phyloP scores from a whole-genome alignment of 139 green algal species.

The Astrephomene gubernaculifera region DNA sequence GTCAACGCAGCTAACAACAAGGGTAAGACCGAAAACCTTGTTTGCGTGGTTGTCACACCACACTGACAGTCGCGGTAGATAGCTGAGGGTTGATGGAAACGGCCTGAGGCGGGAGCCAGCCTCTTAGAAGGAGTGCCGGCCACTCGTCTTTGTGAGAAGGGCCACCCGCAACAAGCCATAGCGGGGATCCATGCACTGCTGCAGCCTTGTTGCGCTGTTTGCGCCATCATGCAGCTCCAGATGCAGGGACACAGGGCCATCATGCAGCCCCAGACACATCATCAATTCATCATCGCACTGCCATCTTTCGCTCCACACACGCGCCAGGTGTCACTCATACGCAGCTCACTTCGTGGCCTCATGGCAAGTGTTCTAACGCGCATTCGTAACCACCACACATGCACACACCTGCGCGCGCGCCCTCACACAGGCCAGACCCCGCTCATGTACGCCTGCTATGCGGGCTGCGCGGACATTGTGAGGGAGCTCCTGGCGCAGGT shows the following conservation, averaged over 20 bases:
- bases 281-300: not conserved
- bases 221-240: too few species aligned
- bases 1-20: constrained; percentile 13
- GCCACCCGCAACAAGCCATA: not conserved
- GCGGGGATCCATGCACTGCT: too few species aligned
- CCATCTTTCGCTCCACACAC: not conserved
- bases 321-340: not conserved
- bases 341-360: not conserved
- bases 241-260: too few species aligned
- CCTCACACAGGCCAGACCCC: constrained; percentile 19
- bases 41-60: not conserved
- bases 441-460: constrained; percentile 26
- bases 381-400: too few species aligned
- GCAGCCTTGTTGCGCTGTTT: too few species aligned
- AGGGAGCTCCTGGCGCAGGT: constrained; percentile 14
- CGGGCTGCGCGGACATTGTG: not conserved
- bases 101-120: not conserved
- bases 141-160: not conserved
- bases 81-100: not conserved
- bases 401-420: not conserved
- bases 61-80: not conserved
- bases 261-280: not conserved
- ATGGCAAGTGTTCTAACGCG: not conserved
- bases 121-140: not conserved
- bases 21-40: too few species aligned